Base-by-base conservation (phyloP, 1,139 yeast species). In the Geotrichum aggregatum region DNA sequence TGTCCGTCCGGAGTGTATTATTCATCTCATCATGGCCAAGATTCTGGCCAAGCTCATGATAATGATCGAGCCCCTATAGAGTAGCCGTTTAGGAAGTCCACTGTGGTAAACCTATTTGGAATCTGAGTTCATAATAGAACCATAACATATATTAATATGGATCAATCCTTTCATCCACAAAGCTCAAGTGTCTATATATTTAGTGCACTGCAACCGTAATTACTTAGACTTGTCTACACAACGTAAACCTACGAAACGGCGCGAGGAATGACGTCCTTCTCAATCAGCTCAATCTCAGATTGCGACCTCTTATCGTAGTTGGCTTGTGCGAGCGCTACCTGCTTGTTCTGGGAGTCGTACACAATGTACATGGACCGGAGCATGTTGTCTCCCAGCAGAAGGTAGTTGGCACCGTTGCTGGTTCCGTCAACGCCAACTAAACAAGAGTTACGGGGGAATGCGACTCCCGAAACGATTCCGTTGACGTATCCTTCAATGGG, bases 351-450 rank as follows among this genome's bases (percentile, higher is more conserved):
- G 55, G 80, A 68, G 62, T 80, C 82, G 60, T 74, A 79, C 6
- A 80, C 84, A 31, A 76, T 68, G 63, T 80, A 80, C 54, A 79
- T 78, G 54, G 72, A 71, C 52, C 83, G 71, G 59, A 80, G 68
- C 52, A 79, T 66, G 59, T 77, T 76, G 64, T 80, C 84, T 6
- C 84, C 84, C 36, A 69, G 56, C 28, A 69, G 58, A 24, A 61
- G 49, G 52, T 63, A 68, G 59, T 64, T 62, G 64, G 66, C 66
- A 26, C 65, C 68, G 14, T 50, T 35, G 36, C 62, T 61, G 22
- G 57, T 51, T 50, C 54, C 53, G 55, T 69, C 72, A 43, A 69
- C 54, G 21, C 71, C 70, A 36, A 69, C 56, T 53, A 68, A 67
- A 59, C 72, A 69, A 14, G 70, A 64, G 61, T 69, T 69, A 39